phyloP scores from a whole-genome alignment of 345 rosid genomes.

The Syzygium oleosum region DNA sequence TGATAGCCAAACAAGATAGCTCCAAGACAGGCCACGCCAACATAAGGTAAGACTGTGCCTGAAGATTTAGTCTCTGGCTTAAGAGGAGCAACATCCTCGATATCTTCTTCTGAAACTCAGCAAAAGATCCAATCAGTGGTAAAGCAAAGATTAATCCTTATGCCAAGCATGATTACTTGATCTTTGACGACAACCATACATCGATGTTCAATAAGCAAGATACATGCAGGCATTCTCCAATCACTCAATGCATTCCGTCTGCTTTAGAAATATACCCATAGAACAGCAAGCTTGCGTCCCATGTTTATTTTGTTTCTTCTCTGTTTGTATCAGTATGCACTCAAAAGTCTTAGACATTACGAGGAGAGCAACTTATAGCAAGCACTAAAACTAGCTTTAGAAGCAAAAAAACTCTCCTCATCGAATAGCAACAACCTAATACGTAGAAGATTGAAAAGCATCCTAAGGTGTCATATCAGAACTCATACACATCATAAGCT shows the following conservation, averaged over 20 bases:
- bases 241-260: neutral
- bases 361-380: neutral
- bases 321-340: neutral
- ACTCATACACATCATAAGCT: neutral
- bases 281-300: neutral
- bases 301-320: neutral
- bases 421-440: neutral
- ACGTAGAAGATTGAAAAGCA: neutral
- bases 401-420: neutral
- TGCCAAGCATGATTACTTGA: neutral
- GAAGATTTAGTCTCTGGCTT: conserved; percentile 44
- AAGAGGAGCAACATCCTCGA: conserved; percentile 45
- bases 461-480: neutral
- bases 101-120: conserved; percentile 48
- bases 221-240: neutral
- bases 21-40: conserved; percentile 93
- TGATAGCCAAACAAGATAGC: conserved; percentile 96
- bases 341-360: neutral
- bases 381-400: neutral
- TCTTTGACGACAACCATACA: neutral
- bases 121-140: neutral
- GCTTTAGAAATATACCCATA: neutral
- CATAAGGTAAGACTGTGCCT: conserved; percentile 79
- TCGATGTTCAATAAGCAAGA: neutral
- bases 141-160: neutral